Conservation (phyloP, 208 protist species). For the Willaertia magna region DNA sequence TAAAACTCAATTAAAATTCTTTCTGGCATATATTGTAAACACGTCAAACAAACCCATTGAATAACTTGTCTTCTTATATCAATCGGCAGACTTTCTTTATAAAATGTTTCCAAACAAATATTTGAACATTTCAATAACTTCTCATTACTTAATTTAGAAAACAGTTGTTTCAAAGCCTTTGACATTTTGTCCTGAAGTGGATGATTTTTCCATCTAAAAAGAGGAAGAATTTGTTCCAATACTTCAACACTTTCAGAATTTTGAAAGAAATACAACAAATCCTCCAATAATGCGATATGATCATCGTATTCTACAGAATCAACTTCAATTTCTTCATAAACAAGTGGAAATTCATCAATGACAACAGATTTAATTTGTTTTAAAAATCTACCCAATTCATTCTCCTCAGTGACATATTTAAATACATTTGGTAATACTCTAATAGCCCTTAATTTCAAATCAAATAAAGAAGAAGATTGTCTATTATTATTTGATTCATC, state of each 20-base stretch:
- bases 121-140: not conserved
- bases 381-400: not conserved
- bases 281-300: conserved; percentile 26
- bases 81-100: conserved; percentile 9
- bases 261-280: conserved; percentile 23
- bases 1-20: conserved; percentile 30
- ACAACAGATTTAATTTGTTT: conserved; percentile 13
- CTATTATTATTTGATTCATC: not conserved
- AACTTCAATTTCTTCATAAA: conserved; percentile 36
- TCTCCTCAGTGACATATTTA: not conserved
- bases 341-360: conserved; percentile 43
- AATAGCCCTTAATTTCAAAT: not conserved
- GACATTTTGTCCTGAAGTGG: conserved; percentile 19
- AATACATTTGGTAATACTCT: not conserved
- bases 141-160: not conserved
- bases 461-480: not conserved
- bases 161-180: not conserved
- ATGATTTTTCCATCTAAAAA: conserved; percentile 35
- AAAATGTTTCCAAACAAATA: conserved; percentile 14
- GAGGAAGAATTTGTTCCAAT: conserved; percentile 31
- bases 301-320: conserved; percentile 18
- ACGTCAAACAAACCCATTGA: conserved; percentile 34
- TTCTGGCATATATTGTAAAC: conserved; percentile 22
- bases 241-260: conserved; percentile 19
- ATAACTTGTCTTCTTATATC: conserved; percentile 37